A percentile compares a stretch with the other conserved stretches of the same genome.
phyloP scores from a whole-genome alignment of 208 protist genomes.

The Leishmania amazonensis region DNA sequence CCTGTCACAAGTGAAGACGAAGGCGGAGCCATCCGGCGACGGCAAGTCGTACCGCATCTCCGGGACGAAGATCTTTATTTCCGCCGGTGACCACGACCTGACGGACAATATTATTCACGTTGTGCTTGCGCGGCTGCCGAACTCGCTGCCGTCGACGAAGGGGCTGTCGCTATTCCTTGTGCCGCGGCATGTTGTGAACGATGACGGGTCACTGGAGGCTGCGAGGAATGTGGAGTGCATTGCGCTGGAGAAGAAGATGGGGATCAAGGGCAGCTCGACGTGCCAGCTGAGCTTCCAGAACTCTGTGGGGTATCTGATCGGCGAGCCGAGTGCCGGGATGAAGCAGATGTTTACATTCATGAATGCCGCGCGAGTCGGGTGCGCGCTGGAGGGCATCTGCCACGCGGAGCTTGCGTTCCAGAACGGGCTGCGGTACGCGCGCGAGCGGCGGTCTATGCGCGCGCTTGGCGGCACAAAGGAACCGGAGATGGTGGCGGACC shows the following conservation, averaged over 20 bases:
- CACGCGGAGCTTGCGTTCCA: conserved; percentile 87
- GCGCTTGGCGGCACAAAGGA: conserved; percentile 51
- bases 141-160: conserved; percentile 64
- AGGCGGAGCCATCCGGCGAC: conserved; percentile 68
- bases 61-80: conserved; percentile 93
- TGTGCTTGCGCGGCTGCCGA: conserved; percentile 80
- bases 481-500: conserved; percentile 60
- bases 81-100: conserved; percentile 90
- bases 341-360: conserved; percentile 94
- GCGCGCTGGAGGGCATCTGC: conserved; percentile 73
- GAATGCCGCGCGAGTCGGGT: conserved; percentile 83
- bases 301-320: conserved; percentile 86
- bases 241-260: conserved; percentile 89
- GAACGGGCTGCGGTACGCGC: conserved; percentile 75
- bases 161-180: conserved; percentile 93
- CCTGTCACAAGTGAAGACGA: conserved; percentile 82
- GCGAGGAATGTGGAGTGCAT: conserved; percentile 69
- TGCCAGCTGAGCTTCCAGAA: conserved; percentile 87
- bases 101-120: conserved; percentile 88
- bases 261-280: conserved; percentile 82
- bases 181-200: conserved; percentile 71
- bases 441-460: conserved; percentile 79
- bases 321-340: conserved; percentile 73
- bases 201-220: conserved; percentile 62
- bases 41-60: conserved; percentile 80